Evolutionary conservation across 1,284 basidiomycete genomes (phyloP), one percentile per base, ranked within the genome.

Genomic region (Neonothopanus nambi): DNA sequence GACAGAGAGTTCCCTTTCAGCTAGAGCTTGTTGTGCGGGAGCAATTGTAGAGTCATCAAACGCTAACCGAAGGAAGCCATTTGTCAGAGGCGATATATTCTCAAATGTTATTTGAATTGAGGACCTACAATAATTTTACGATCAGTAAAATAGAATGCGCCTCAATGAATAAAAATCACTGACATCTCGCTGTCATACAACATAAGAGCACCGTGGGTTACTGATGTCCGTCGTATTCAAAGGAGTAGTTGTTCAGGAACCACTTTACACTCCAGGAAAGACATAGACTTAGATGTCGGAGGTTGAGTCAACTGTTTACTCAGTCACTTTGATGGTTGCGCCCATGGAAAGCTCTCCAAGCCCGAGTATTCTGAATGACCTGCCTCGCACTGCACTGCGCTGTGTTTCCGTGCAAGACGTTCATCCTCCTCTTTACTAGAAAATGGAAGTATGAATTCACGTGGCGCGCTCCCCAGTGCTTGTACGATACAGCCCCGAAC

Each of bases 171-270:
- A n/a, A 35, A 51, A 45, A 48, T n/a, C 12, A 72, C 84, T 57
- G 58, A 93, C 90, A 73, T 84, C 75, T 99, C 96, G 40, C 96
- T 95, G 51, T 96, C 85, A 65, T 94, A 96, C 49, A 99, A 74
- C 89, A 96, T 95, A 24, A 98, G 75, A 1, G 93, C 92, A 2
- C 93, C 93, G 63, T 96, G 91, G 0, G 87, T 93, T 15, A 97
- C 74, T 5, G 91, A 92, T n/a, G 88, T 90, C 66, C 91, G 79
- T 57, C 91, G 81, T 63, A 97, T 89, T 52, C 91, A 82, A 50
- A 98, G 72, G 28, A 93, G 69, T 3, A 96, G 96, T 64, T 95
- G 92, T 59, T 93, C 86, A 2, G 89, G 85, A 8, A 95, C 84
- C 15, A 98, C 89, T 30, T 78, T 74, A 64, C 87, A 91, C 63